Conservation (phyloP, 805 yeast genomes). For the Ogataea siamensis region DNA sequence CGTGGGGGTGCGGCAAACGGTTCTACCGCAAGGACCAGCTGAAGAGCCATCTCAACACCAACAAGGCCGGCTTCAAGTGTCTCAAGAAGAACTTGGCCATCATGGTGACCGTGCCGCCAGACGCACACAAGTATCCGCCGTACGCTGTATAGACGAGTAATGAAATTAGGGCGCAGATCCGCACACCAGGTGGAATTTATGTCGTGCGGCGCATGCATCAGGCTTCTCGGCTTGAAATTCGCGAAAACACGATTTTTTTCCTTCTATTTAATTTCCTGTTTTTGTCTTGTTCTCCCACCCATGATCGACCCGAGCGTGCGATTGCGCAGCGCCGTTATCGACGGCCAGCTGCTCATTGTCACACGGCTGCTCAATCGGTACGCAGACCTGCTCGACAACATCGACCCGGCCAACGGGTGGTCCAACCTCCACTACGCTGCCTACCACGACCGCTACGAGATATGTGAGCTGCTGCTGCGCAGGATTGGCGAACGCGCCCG, state of each 20-base stretch:
- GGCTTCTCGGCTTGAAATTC: conserved; percentile 5
- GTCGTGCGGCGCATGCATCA: too few relatives aligned
- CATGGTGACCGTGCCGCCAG: conserved; percentile 3
- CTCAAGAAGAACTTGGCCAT: conserved; percentile 11
- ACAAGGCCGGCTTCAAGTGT: conserved; percentile 24
- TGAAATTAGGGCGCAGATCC: neutral
- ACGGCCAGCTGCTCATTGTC: conserved; percentile 62
- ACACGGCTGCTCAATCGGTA: conserved; percentile 62
- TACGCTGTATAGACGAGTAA: neutral
- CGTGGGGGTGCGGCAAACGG: conserved; percentile 28
- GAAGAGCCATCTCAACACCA: conserved; percentile 25
- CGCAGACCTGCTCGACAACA: conserved; percentile 67
- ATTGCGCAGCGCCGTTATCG: conserved; percentile 63
- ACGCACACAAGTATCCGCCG: too few relatives aligned
- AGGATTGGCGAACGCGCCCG: conserved; percentile 16
- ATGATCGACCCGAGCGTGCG: conserved; percentile 65
- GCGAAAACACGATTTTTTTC: conserved; percentile 7
- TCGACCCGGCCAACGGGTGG: conserved; percentile 78
- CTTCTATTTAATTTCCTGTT: neutral
- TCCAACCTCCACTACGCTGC: conserved; percentile 80
- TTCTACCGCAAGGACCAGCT: conserved; percentile 28
- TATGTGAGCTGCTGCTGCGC: conserved; percentile 34
- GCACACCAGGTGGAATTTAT: neutral
- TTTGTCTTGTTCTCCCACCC: conserved; percentile 1
- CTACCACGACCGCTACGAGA: conserved; percentile 64